Conservation (phyloP, 1,284 basidiomycete species). For the Bjerkandera adusta region DNA sequence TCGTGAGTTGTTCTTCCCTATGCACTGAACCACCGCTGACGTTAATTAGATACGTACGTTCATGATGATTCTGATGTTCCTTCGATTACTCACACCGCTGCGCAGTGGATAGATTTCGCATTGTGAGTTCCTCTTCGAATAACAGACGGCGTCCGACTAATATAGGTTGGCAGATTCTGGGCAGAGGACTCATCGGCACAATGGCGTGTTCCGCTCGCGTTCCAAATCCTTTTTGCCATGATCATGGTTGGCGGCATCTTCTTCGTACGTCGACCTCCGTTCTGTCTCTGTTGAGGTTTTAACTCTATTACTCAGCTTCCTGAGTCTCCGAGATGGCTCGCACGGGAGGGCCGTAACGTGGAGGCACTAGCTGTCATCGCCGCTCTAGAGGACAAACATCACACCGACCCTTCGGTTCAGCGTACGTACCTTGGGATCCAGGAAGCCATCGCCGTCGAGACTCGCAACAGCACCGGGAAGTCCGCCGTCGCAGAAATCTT, state of each 20-base stretch:
- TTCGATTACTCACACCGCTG: conserved; percentile 6
- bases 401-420: conserved; percentile 49
- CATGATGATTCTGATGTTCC: no score
- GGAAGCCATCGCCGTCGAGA: conserved; percentile 42
- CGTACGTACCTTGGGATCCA: conserved; percentile 54
- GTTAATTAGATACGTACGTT: conserved; percentile 31
- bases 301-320: conserved; percentile 42
- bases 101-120: conserved; percentile 63
- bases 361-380: conserved; percentile 66
- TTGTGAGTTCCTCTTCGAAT: conserved; percentile 35
- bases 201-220: conserved; percentile 69
- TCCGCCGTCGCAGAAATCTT: conserved; percentile 51
- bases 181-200: conserved; percentile 50
- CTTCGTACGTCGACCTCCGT: conserved; percentile 42
- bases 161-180: conserved; percentile 43
- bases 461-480: conserved; percentile 17
- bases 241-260: conserved; percentile 56
- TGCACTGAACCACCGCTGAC: conserved; percentile 35
- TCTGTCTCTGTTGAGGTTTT: not conserved
- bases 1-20: conserved; percentile 48
- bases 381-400: conserved; percentile 54
- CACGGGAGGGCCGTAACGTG: conserved; percentile 57
- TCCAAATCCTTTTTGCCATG: conserved; percentile 63
- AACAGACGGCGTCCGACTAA: not conserved
- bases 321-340: conserved; percentile 73